Conservation (phyloP, 306 rosid genomes). For the Casuarina cunninghamiana region DNA sequence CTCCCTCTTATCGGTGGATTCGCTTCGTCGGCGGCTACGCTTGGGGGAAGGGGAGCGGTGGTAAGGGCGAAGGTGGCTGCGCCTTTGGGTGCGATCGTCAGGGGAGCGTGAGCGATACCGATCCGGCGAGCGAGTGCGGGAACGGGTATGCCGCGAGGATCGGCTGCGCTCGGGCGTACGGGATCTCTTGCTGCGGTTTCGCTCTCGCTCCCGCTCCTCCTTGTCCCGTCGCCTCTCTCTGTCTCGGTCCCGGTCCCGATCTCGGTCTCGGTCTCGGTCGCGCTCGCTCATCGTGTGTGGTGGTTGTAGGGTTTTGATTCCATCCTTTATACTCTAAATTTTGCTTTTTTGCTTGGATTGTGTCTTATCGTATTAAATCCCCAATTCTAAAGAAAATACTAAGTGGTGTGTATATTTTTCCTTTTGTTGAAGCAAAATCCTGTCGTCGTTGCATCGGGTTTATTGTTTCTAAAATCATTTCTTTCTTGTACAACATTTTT, state of each 20-base stretch:
- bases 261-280: slow-evolving; percentile 36
- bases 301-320: neutral
- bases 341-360: neutral
- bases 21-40: slow-evolving; percentile 76
- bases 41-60: slow-evolving; percentile 82
- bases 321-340: neutral
- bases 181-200: slow-evolving; percentile 66
- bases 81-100: slow-evolving; percentile 47
- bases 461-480: too few relatives aligned
- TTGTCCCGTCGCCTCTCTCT: slow-evolving; percentile 33
- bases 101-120: slow-evolving; percentile 59
- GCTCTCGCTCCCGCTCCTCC: slow-evolving; percentile 56
- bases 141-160: slow-evolving; percentile 67
- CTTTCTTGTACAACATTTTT: too few relatives aligned
- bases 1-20: slow-evolving; percentile 54
- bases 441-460: too few relatives aligned
- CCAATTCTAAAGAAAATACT: too few relatives aligned
- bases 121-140: slow-evolving; percentile 70
- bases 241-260: slow-evolving; percentile 44
- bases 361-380: too few relatives aligned
- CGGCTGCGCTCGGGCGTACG: slow-evolving; percentile 70
- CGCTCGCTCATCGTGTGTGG: slow-evolving; percentile 44
- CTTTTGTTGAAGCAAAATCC: too few relatives aligned
- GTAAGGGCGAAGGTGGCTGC: slow-evolving; percentile 54
- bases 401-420: too few relatives aligned